Evolutionary conservation across 331 rosid species (phyloP).

Genomic region (Malus hybrid): DNA sequence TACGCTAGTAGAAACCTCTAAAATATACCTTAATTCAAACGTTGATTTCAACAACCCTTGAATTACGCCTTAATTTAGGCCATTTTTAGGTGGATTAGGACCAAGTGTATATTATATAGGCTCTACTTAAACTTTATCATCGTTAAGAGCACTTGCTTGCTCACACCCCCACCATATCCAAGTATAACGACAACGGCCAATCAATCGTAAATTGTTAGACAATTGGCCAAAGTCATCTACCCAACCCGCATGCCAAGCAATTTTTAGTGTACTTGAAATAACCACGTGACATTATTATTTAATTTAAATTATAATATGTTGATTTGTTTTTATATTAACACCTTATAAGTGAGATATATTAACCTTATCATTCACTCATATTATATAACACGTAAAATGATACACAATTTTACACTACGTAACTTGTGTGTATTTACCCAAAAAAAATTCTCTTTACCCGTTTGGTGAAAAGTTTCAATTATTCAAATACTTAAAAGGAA

Average conservation of each 20-base stretch:
- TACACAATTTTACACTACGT: no score
- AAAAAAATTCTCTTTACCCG: not conserved
- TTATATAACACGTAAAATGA: no score
- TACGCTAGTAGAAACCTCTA: not conserved
- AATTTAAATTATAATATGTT: no score
- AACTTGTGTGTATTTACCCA: no score
- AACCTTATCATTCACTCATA: no score
- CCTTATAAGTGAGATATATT: no score
- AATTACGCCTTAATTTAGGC: conserved; percentile 84
- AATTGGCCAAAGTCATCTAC: conserved; percentile 3
- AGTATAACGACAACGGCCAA: not conserved
- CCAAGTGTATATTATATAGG: conserved; percentile 10
- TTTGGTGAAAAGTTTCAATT: conserved; percentile 21
- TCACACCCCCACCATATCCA: not conserved
- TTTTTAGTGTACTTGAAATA: not conserved
- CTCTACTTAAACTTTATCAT: conserved; percentile 30
- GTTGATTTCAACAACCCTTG: conserved; percentile 63
- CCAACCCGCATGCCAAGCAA: not conserved
- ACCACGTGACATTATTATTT: not conserved
- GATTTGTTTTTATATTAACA: no score
- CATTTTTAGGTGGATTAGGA: conserved; percentile 35
- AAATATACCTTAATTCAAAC: not conserved
- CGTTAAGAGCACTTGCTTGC: conserved; percentile 15
- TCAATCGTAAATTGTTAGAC: conserved; percentile 9
- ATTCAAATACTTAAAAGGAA: conserved; percentile 18